These are phyloP conservation scores for Papiliotrema flavescens DNA, from an alignment of 1,284 basidiomycete genomes.

Conservation along the genomic window DNA sequence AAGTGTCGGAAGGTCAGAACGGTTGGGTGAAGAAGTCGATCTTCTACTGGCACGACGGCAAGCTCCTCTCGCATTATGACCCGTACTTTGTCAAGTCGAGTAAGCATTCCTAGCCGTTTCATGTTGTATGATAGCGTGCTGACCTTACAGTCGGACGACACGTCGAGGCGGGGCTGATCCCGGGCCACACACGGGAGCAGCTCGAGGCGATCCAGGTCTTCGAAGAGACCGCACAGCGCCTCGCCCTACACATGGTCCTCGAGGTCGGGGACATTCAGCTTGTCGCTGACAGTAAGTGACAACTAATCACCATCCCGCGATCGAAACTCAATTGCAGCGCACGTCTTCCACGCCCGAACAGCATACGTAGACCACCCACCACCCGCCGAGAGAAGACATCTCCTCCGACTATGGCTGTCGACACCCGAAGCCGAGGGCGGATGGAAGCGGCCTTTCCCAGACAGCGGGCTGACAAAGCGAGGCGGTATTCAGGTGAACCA, in stretches of 20 bases:
- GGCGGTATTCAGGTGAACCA: slow-evolving; percentile 46
- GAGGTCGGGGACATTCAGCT: slow-evolving; percentile 50
- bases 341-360: slow-evolving; percentile 49
- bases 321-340: slow-evolving; percentile 15
- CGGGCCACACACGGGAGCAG: slow-evolving; percentile 38
- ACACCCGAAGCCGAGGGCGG: slow-evolving; percentile 48
- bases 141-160: slow-evolving; percentile 18
- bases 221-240: slow-evolving; percentile 47
- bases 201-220: slow-evolving; percentile 49
- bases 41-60: slow-evolving; percentile 22
- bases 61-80: slow-evolving; percentile 33
- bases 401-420: slow-evolving; percentile 50
- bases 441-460: slow-evolving; percentile 48
- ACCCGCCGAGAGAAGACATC: slow-evolving; percentile 47
- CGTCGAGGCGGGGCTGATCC: slow-evolving; percentile 47
- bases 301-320: slow-evolving; percentile 8
- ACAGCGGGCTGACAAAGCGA: slow-evolving; percentile 39
- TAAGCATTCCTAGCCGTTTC: not conserved
- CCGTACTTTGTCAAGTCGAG: slow-evolving; percentile 41
- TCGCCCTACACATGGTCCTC: slow-evolving; percentile 50
- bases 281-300: slow-evolving; percentile 30
- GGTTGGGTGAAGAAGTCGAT: slow-evolving; percentile 32
- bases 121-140: not conserved
- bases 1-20: slow-evolving; percentile 35
- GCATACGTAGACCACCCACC: slow-evolving; percentile 49